These are phyloP conservation scores for Iris macrosiphon DNA, from an alignment of 106 monocot genomes.

Conservation along the genomic window DNA sequence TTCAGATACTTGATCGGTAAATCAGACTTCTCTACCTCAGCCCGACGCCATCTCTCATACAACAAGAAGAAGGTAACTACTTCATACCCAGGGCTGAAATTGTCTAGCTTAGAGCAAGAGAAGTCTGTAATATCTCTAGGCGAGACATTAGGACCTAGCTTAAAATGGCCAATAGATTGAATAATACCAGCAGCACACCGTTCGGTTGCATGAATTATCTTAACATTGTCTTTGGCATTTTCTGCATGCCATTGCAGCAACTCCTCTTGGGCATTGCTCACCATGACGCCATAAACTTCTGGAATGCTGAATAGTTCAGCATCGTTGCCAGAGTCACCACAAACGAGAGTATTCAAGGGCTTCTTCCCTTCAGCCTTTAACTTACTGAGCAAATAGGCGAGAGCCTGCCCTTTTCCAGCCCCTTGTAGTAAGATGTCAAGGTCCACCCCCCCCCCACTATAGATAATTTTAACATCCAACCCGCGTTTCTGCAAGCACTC, in stretches of 20 bases:
- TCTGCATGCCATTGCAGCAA: conserved; percentile 73
- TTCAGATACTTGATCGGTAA: conserved; percentile 45
- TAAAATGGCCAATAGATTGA: conserved; percentile 80
- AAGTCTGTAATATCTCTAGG: conserved; percentile 52
- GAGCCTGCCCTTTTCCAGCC: conserved; percentile 91
- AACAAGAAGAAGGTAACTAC: conserved; percentile 65
- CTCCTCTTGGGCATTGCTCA: conserved; percentile 95
- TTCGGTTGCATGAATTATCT: conserved; percentile 72
- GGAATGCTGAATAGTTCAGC: conserved; percentile 87
- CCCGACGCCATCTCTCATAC: conserved; percentile 75
- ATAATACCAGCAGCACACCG: conserved; percentile 92
- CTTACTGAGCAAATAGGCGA: conserved; percentile 76
- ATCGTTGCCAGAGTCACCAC: conserved; percentile 98
- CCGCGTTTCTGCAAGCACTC: conserved; percentile 46
- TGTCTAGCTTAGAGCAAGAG: conserved; percentile 27
- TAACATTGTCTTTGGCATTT: conserved; percentile 73
- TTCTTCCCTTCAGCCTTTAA: conserved; percentile 39
- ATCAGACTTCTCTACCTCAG: conserved; percentile 50
- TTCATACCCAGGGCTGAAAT: conserved; percentile 42
- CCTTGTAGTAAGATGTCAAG: conserved; percentile 81
- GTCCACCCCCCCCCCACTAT: conserved; percentile 73
- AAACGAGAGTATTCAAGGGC: conserved; percentile 76
- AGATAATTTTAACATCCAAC: conserved; percentile 90
- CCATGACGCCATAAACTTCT: conserved; percentile 92
- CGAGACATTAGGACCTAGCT: conserved; percentile 62